Percentiles rank a stretch among this genome's conserved stretches.
These are phyloP conservation scores for Diversispora eburnea DNA, from an alignment of 192 early-diverging fungal genomes.

Conservation along the genomic window DNA sequence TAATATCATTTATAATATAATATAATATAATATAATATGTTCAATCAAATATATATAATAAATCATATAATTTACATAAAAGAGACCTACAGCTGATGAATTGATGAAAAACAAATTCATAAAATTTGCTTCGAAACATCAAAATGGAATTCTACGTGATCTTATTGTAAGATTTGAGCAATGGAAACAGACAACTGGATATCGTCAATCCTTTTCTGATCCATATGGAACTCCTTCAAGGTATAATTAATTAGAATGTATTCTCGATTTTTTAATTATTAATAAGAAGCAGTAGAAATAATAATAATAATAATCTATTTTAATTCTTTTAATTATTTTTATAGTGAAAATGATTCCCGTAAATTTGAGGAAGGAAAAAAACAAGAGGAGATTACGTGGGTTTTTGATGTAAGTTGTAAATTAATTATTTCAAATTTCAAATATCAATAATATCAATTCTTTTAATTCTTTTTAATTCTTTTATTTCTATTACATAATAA, in stretches of 20 bases:
- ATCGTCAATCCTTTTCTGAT: constrained; percentile 28
- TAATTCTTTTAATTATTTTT: background rate
- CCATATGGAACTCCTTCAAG: constrained; percentile 24
- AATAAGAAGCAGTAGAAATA: constrained; percentile 24
- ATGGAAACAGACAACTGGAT: constrained; percentile 50
- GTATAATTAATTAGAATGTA: background rate
- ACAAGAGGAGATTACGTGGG: constrained; percentile 52
- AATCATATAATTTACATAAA: constrained; percentile 6
- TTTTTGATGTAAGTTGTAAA: constrained; percentile 48
- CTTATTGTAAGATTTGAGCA: constrained; percentile 60
- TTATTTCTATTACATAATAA: no score
- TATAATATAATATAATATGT: background rate
- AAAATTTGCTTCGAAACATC: constrained; percentile 51
- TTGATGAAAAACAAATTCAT: constrained; percentile 81
- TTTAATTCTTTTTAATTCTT: no score
- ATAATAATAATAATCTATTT: constrained; percentile 26
- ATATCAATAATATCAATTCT: no score
- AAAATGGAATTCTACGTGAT: constrained; percentile 54
- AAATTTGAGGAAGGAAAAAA: constrained; percentile 25
- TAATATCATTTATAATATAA: background rate
- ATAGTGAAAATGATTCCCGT: constrained; percentile 31
- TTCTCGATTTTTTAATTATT: constrained; percentile 16
- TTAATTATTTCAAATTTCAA: background rate
- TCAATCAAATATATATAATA: background rate
- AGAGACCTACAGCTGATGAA: constrained; percentile 87